phyloP scores from a whole-genome alignment of 345 rosid species.

The Melaleuca alternifolia region DNA sequence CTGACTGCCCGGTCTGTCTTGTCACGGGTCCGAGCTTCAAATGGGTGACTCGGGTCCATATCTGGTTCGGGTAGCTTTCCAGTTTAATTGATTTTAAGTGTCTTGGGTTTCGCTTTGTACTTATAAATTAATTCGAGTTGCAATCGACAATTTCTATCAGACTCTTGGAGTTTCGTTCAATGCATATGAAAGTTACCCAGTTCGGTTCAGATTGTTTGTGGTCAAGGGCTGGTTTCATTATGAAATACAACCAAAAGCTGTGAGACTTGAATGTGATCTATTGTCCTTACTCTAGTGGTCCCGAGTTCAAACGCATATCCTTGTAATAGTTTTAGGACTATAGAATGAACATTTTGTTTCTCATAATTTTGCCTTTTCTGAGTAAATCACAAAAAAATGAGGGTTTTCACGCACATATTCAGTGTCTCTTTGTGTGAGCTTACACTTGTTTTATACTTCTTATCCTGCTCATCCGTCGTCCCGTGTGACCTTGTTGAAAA shows the following conservation, averaged over 20 bases:
- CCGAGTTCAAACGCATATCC: too few species aligned
- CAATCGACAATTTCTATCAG: neutral
- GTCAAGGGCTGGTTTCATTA: neutral
- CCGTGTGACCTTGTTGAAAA: too few species aligned
- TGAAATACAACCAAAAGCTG: neutral
- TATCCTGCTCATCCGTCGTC: too few species aligned
- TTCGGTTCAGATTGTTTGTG: neutral
- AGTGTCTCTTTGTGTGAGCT: too few species aligned
- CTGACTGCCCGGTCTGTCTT: neutral
- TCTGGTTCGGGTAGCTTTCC: neutral
- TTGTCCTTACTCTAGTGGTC: neutral
- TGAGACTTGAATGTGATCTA: neutral
- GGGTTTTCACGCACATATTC: too few species aligned
- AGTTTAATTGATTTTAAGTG: neutral
- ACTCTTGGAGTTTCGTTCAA: neutral
- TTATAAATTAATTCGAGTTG: neutral
- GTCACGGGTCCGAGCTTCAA: neutral
- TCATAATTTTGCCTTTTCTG: too few species aligned
- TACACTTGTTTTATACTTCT: too few species aligned
- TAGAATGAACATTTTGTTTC: too few species aligned
- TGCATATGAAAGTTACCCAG: rapidly evolving
- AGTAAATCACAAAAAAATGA: too few species aligned
- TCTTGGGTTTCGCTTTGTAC: neutral
- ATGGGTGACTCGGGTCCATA: neutral
- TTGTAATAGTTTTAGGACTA: too few species aligned